phyloP scores from a whole-genome alignment of 129 eudicot species.

The Logfia minima region DNA sequence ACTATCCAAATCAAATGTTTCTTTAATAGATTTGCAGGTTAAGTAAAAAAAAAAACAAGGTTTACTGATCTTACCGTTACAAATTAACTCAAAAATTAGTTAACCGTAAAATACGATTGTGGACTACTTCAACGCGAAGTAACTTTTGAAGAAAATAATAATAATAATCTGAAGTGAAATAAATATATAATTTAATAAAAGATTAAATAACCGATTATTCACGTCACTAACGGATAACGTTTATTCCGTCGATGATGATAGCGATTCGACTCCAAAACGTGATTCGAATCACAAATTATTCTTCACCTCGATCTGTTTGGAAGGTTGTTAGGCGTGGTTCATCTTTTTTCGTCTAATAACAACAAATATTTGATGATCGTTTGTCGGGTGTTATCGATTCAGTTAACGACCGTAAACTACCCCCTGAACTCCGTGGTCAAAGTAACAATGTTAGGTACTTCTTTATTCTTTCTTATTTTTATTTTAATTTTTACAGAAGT shows the following conservation, averaged over 20 bases:
- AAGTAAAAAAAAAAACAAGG: no score
- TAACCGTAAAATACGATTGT: no score
- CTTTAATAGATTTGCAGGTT: no score
- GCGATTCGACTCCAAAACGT: constrained; percentile 31
- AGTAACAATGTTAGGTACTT: constrained; percentile 74
- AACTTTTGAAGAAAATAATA: no score
- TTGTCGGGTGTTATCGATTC: constrained; percentile 82
- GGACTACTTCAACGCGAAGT: no score
- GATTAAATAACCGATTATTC: background rate
- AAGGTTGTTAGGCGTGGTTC: constrained; percentile 34
- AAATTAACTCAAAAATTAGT: no score
- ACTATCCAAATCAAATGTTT: no score
- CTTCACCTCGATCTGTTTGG: constrained; percentile 21
- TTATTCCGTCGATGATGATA: constrained; percentile 27
- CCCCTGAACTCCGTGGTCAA: constrained; percentile 91
- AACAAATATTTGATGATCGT: constrained; percentile 50
- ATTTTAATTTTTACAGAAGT: background rate
- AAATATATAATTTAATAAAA: no score
- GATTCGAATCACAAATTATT: constrained; percentile 20
- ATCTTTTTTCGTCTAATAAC: constrained; percentile 33
- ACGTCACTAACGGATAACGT: background rate
- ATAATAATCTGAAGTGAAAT: no score
- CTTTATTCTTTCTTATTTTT: background rate
- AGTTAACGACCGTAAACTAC: constrained; percentile 84
- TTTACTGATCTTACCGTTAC: no score